These are phyloP conservation scores for Lodderomyces parapsilosis DNA, from an alignment of 1,139 yeast species.

Conservation along the genomic window DNA sequence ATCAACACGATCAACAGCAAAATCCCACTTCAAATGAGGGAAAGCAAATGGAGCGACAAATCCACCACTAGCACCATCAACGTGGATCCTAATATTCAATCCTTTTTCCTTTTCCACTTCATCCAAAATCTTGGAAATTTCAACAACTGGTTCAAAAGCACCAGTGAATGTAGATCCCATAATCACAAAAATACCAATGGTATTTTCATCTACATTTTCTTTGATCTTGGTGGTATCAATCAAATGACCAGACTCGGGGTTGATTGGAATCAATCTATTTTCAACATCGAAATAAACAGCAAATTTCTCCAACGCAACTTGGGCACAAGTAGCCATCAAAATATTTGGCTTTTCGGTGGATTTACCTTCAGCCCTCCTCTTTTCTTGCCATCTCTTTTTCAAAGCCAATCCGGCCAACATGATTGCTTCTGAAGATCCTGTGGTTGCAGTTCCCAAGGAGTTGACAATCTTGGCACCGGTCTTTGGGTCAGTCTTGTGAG, in stretches of 20 bases:
- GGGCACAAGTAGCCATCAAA: slow-evolving; percentile 93
- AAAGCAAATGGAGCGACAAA: slow-evolving; percentile 81
- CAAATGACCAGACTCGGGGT: slow-evolving; percentile 57
- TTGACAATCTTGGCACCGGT: slow-evolving; percentile 30
- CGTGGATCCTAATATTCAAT: slow-evolving; percentile 73
- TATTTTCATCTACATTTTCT: slow-evolving; percentile 78
- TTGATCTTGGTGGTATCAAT: slow-evolving; percentile 60
- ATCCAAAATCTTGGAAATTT: slow-evolving; percentile 60
- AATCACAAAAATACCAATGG: slow-evolving; percentile 88
- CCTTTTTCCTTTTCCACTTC: slow-evolving; percentile 70
- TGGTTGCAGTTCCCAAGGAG: slow-evolving; percentile 86
- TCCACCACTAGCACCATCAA: slow-evolving; percentile 93
- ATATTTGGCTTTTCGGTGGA: slow-evolving; percentile 72
- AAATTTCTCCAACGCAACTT: slow-evolving; percentile 91
- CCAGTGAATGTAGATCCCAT: slow-evolving; percentile 93
- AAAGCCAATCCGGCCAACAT: slow-evolving; percentile 91
- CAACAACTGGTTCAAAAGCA: slow-evolving; percentile 76
- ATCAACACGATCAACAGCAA: slow-evolving; percentile 65
- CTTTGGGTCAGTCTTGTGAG: slow-evolving; percentile 28
- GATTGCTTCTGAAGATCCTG: slow-evolving; percentile 92
- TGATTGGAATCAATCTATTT: slow-evolving; percentile 69
- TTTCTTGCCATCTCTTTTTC: slow-evolving; percentile 85
- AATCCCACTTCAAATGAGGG: slow-evolving; percentile 83
- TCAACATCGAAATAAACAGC: slow-evolving; percentile 94
- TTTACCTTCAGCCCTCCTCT: slow-evolving; percentile 58